phyloP scores from a whole-genome alignment of 768 basidiomycete genomes.

The Mycena epipterygia region DNA sequence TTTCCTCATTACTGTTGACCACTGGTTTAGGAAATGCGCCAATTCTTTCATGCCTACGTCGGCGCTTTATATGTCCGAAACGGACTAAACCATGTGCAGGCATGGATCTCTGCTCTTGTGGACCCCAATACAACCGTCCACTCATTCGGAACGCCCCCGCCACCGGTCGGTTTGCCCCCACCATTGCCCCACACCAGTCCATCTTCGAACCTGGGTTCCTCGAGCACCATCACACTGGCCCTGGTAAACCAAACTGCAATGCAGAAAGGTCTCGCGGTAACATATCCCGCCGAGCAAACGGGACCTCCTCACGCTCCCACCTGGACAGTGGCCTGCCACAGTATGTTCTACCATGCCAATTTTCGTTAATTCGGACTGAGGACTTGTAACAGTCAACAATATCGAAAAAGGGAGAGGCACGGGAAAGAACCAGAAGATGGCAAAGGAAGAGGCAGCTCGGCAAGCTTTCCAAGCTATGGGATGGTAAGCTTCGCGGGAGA shows the following conservation, averaged over 20 bases:
- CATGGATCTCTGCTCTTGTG: constrained; percentile 72
- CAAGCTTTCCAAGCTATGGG: constrained; percentile 67
- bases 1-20: constrained; percentile 16
- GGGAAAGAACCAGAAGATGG: constrained; percentile 74
- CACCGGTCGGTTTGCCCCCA: constrained; percentile 20
- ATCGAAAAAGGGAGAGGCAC: constrained; percentile 62
- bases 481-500: constrained; percentile 49
- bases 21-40: constrained; percentile 64
- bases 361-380: neutral
- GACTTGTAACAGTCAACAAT: constrained; percentile 58
- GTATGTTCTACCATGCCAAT: constrained; percentile 49
- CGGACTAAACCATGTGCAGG: constrained; percentile 62
- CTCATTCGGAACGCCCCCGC: constrained; percentile 32
- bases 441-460: constrained; percentile 78
- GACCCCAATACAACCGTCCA: constrained; percentile 57
- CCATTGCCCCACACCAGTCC: constrained; percentile 17
- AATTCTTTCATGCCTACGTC: constrained; percentile 72
- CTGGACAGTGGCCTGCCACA: constrained; percentile 68
- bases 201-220: constrained; percentile 57
- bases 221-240: constrained; percentile 67
- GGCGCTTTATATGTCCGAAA: constrained; percentile 76
- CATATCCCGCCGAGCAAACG: constrained; percentile 59
- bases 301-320: constrained; percentile 68
- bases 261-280: constrained; percentile 51
- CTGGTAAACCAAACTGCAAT: constrained; percentile 20